Conservation (phyloP, 2,329 filamentous ascomycete species). For the Paecilomyces sp. region DNA sequence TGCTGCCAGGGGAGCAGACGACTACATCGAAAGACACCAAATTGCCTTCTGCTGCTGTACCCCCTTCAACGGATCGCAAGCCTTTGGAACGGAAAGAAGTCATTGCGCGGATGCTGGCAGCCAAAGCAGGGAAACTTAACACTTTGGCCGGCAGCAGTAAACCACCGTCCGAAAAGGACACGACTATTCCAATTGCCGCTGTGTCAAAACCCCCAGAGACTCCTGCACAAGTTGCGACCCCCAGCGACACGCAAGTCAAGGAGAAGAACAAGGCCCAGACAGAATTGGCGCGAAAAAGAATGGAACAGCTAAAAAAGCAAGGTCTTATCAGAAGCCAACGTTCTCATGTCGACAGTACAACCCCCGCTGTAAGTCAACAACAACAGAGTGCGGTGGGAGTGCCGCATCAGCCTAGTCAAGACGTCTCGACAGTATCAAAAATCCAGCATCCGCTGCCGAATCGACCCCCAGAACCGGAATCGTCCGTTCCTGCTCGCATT, state of each 20-base stretch:
- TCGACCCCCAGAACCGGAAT: slow-evolving; percentile 25
- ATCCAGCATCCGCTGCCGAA: slow-evolving; percentile 32
- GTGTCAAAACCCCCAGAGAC: slow-evolving; percentile 5
- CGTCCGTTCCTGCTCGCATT: slow-evolving; percentile 31
- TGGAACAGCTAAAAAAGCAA: slow-evolving; percentile 63
- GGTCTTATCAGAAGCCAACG: slow-evolving; percentile 33
- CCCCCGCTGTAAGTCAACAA: neutral
- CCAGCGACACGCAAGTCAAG: slow-evolving; percentile 10
- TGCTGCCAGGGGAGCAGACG: neutral
- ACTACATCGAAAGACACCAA: neutral
- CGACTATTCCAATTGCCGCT: slow-evolving; percentile 3
- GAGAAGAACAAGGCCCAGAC: slow-evolving; percentile 57
- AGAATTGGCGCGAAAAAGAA: slow-evolving; percentile 68
- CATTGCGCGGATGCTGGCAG: slow-evolving; percentile 68
- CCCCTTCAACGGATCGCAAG: slow-evolving; percentile 17
- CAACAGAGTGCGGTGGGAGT: neutral
- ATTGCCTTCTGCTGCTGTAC: slow-evolving; percentile 7
- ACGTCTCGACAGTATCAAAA: neutral
- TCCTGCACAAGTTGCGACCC: neutral
- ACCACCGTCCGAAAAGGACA: slow-evolving; percentile 7
- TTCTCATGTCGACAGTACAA: slow-evolving; percentile 3
- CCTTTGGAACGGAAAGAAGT: slow-evolving; percentile 66
- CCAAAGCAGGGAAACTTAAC: slow-evolving; percentile 54
- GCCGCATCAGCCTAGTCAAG: neutral
- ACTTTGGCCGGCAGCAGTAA: slow-evolving; percentile 8